Percentiles rank a stretch among this genome's conserved stretches.
Conservation (phyloP, 2,329 filamentous ascomycete genomes). For the Alternaria panax region DNA sequence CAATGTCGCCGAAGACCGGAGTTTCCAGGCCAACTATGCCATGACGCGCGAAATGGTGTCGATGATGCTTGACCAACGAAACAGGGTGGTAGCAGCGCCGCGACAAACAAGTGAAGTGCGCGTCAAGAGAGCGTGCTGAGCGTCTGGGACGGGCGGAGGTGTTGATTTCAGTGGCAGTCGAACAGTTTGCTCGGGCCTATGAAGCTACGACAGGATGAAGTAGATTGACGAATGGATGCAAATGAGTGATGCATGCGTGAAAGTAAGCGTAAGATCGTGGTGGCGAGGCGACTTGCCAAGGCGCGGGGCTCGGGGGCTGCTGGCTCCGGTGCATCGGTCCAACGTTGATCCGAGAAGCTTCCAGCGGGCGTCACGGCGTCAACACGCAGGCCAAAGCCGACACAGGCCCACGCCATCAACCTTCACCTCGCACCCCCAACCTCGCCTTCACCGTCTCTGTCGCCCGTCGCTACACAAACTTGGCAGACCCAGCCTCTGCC, state of each 20-base stretch:
- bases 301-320: neutral
- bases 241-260: neutral
- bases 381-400: constrained; percentile 2
- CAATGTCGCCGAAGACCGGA: constrained; percentile 18
- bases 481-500: neutral
- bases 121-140: neutral
- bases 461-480: neutral
- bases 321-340: neutral
- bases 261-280: neutral
- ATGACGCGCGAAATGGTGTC: constrained; percentile 6
- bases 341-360: neutral
- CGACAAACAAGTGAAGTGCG: neutral
- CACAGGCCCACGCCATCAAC: constrained; percentile 6
- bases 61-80: neutral
- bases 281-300: neutral
- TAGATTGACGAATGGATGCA: neutral
- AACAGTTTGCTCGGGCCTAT: neutral
- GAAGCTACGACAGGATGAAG: neutral
- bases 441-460: neutral
- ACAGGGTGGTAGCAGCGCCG: neutral
- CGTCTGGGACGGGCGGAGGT: neutral
- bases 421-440: neutral
- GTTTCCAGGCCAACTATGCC: constrained; percentile 18
- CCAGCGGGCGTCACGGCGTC: constrained; percentile 14
- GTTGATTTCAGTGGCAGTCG: neutral